These are phyloP conservation scores for Penicillium steckii DNA, from an alignment of 495 filamentous ascomycete species.

Conservation along the genomic window DNA sequence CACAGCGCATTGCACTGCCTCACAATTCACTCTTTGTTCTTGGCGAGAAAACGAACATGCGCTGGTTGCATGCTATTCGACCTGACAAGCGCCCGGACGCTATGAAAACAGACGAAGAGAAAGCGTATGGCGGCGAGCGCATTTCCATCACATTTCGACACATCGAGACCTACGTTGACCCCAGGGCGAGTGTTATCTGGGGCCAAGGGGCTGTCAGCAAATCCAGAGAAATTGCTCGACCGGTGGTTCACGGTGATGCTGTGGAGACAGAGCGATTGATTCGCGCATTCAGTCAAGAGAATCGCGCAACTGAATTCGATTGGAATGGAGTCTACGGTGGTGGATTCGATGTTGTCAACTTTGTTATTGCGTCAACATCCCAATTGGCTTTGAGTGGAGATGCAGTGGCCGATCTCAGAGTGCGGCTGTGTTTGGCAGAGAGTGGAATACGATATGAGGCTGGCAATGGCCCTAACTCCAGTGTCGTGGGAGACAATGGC, in stretches of 20 bases:
- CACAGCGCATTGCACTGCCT: conserved; percentile 71
- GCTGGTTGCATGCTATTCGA: conserved; percentile 87
- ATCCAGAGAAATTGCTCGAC: conserved; percentile 49
- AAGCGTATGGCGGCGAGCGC: conserved; percentile 68
- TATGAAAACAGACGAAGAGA: conserved; percentile 68
- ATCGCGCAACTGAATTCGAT: conserved; percentile 69
- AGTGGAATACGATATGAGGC: conserved; percentile 53
- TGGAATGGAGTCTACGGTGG: conserved; percentile 76
- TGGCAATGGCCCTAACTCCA: conserved; percentile 4
- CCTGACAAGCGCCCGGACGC: conserved; percentile 71
- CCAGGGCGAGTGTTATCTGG: conserved; percentile 69
- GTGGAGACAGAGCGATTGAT: conserved; percentile 68
- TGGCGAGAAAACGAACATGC: conserved; percentile 75
- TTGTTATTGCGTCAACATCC: conserved; percentile 50
- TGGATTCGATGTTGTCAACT: conserved; percentile 88
- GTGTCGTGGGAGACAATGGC: background rate
- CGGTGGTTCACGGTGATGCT: conserved; percentile 67
- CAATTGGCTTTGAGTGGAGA: conserved; percentile 55
- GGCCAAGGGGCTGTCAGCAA: conserved; percentile 85
- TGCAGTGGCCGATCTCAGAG: conserved; percentile 53
- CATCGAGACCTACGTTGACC: conserved; percentile 80
- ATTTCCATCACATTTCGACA: conserved; percentile 92
- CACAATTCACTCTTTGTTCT: conserved; percentile 88
- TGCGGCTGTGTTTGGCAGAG: conserved; percentile 58
- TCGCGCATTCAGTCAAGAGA: conserved; percentile 80